Evolutionary conservation across 208 protist genomes (phyloP).

Genomic region (Polymyxa betae): DNA sequence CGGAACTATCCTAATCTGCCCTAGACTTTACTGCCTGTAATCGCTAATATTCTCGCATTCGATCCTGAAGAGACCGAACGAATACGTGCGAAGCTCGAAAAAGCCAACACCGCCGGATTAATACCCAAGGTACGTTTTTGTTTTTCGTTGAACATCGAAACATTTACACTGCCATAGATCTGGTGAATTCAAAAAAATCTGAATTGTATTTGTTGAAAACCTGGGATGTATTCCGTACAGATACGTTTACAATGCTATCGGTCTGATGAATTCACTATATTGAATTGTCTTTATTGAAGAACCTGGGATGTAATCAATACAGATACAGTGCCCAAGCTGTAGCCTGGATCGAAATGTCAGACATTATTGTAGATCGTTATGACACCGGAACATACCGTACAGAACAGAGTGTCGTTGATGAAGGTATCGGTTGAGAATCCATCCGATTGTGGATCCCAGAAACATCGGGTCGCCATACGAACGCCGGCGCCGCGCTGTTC

Average conservation of each 20-base stretch:
- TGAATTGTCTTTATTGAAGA: neutral
- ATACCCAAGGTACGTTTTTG: neutral
- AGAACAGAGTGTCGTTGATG: constrained; percentile 60
- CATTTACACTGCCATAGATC: no score
- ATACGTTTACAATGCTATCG: neutral
- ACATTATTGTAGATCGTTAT: no score
- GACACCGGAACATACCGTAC: constrained; percentile 33
- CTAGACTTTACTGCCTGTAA: constrained; percentile 31
- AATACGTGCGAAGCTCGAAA: neutral
- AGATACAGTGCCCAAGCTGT: neutral
- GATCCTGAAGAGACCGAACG: constrained; percentile 2
- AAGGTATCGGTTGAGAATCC: constrained; percentile 57
- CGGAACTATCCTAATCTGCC: neutral
- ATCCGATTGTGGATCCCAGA: constrained; percentile 62
- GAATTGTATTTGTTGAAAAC: no score
- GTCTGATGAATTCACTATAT: neutral
- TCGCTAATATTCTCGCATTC: constrained; percentile 41
- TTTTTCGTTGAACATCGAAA: no score
- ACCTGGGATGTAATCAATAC: neutral
- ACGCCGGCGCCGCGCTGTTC: constrained; percentile 60
- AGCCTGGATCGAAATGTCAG: neutral
- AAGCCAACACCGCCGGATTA: neutral
- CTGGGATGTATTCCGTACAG: neutral
- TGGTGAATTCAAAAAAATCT: no score
- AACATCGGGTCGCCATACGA: constrained; percentile 58